Evolutionary conservation across 768 basidiomycete species (phyloP).

Genomic region (Amanita polypyramis): DNA sequence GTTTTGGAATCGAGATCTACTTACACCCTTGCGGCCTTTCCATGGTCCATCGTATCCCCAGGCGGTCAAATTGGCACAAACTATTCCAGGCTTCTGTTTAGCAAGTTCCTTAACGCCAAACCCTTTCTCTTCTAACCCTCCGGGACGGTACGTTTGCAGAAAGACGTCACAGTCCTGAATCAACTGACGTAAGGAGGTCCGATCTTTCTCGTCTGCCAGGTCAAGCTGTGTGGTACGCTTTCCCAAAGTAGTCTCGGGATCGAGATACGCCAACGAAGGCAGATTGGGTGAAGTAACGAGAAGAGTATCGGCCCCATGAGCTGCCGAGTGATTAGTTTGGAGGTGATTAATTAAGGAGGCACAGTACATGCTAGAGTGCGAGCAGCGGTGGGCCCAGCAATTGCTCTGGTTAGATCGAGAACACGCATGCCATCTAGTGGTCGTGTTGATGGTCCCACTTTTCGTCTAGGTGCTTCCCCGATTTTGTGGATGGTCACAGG

Average conservation of each 20-base stretch:
- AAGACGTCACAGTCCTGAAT: slow-evolving; percentile 42
- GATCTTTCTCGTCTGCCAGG: slow-evolving; percentile 23
- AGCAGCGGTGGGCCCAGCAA: slow-evolving; percentile 49
- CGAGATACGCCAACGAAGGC: slow-evolving; percentile 38
- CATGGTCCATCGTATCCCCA: slow-evolving; percentile 53
- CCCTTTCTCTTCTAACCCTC: slow-evolving; percentile 34
- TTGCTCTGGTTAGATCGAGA: slow-evolving; percentile 48
- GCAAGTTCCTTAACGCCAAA: slow-evolving; percentile 35
- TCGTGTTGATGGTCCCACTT: slow-evolving; percentile 8
- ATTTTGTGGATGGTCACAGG: slow-evolving; percentile 36
- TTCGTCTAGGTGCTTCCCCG: slow-evolving; percentile 33
- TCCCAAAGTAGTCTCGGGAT: slow-evolving; percentile 49
- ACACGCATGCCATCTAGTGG: slow-evolving; percentile 43
- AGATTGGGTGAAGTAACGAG: slow-evolving; percentile 44
- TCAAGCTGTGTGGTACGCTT: slow-evolving; percentile 57
- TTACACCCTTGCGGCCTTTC: slow-evolving; percentile 40
- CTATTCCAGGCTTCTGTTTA: slow-evolving; percentile 30
- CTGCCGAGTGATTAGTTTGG: slow-evolving; percentile 15
- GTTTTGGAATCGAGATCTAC: slow-evolving; percentile 19
- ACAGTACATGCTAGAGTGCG: slow-evolving; percentile 41
- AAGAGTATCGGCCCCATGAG: slow-evolving; percentile 49
- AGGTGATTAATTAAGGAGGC: background rate
- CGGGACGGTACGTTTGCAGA: slow-evolving; percentile 50
- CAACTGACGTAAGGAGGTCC: slow-evolving; percentile 23
- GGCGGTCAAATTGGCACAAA: slow-evolving; percentile 43